These are phyloP conservation scores for Funneliformis geosporum DNA, from an alignment of 192 early-diverging fungal genomes.

Conservation along the genomic window DNA sequence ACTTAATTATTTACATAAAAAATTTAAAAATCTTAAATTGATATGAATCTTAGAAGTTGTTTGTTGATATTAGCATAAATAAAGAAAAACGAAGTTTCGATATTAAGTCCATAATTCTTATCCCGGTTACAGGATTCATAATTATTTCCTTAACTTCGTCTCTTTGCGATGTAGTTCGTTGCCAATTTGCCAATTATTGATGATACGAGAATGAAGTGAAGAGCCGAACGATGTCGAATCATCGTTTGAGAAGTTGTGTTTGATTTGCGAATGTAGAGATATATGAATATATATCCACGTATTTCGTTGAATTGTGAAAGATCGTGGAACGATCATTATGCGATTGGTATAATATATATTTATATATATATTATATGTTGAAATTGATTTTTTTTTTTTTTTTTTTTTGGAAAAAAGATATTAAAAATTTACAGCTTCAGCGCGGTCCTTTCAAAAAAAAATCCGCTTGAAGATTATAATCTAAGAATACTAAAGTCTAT, in stretches of 20 bases:
- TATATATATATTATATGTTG: no score
- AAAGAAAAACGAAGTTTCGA: neutral
- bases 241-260: neutral
- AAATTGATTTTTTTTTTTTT: neutral
- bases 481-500: neutral
- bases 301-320: neutral
- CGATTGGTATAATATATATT: neutral
- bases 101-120: neutral
- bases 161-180: conserved; percentile 1
- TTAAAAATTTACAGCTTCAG: neutral
- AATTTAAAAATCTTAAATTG: neutral
- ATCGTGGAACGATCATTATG: neutral
- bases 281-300: neutral
- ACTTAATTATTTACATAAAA: neutral
- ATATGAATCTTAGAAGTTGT: no score
- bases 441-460: neutral
- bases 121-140: neutral
- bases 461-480: neutral
- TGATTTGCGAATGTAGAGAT: neutral
- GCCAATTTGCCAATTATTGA: neutral
- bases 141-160: neutral
- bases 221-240: neutral
- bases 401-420: neutral
- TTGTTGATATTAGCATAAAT: no score
- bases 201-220: neutral